These are phyloP conservation scores for Pueraria montana DNA, from an alignment of 306 rosid genomes.

Conservation along the genomic window DNA sequence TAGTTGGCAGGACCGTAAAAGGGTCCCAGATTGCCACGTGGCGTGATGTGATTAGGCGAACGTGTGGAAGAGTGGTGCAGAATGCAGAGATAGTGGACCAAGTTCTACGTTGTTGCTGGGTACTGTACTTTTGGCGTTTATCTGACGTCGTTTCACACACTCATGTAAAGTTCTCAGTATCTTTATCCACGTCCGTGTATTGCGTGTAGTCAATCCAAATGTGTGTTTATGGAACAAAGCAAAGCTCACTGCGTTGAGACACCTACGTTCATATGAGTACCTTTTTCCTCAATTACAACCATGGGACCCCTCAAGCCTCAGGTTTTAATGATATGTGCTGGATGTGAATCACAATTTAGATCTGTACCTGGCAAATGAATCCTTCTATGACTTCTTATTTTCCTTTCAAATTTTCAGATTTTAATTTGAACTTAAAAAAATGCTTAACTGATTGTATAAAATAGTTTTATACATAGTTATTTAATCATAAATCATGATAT, in stretches of 20 bases:
- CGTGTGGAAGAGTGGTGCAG: constrained; percentile 62
- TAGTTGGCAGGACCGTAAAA: constrained; percentile 20
- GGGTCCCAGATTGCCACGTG: constrained; percentile 58
- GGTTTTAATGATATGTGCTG: constrained; percentile 14
- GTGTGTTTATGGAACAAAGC: constrained; percentile 18
- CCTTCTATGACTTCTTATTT: background rate
- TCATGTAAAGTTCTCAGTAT: constrained; percentile 27
- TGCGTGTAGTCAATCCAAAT: constrained; percentile 42
- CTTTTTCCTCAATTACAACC: constrained; percentile 27
- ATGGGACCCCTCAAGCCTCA: constrained; percentile 39
- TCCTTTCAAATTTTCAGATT: background rate
- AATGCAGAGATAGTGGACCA: constrained; percentile 46
- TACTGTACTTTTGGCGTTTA: constrained; percentile 55
- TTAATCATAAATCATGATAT: too few relatives aligned
- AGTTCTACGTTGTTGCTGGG: constrained; percentile 11
- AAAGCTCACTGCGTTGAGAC: too few relatives aligned
- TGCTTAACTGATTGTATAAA: too few relatives aligned
- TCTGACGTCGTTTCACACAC: constrained; percentile 48
- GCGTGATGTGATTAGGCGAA: background rate
- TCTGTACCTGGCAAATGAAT: background rate
- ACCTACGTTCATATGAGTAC: too few relatives aligned
- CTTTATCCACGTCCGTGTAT: constrained; percentile 24
- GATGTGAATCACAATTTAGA: constrained; percentile 14
- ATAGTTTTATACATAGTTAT: too few relatives aligned
- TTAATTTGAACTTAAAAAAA: too few relatives aligned